Percentiles rank a stretch among this genome's conserved stretches.
phyloP scores from a whole-genome alignment of 345 rosid species.

The Eucalyptus paniculata region DNA sequence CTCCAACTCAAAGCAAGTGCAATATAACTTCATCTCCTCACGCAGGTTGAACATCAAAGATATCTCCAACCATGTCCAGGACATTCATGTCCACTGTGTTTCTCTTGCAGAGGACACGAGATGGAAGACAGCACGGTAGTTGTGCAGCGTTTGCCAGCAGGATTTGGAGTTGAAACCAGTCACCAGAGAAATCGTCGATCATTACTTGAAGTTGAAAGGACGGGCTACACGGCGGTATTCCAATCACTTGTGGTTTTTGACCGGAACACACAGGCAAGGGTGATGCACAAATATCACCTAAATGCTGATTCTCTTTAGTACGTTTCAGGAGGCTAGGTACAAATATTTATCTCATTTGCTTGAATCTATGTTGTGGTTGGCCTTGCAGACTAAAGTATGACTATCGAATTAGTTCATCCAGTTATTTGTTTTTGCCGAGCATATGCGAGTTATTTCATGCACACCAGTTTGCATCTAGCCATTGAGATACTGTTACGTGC shows the following conservation, averaged over 20 bases:
- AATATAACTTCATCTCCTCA: background rate
- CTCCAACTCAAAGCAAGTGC: background rate
- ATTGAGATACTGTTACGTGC: background rate
- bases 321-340: background rate
- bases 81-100: background rate
- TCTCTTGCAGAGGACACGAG: background rate
- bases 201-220: background rate
- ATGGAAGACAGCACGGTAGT: background rate
- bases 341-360: background rate
- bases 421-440: background rate
- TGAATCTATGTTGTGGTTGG: background rate
- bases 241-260: background rate
- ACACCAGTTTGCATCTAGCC: background rate
- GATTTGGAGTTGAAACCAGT: background rate
- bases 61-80: background rate
- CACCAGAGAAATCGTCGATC: background rate
- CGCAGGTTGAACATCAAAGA: background rate
- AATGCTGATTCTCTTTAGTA: background rate
- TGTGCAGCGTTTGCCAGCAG: background rate
- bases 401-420: background rate
- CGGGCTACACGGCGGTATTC: background rate
- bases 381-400: background rate
- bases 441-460: background rate
- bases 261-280: accelerated
- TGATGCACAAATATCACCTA: background rate